phyloP scores from a whole-genome alignment of 208 protist genomes.

The Trypanosomatidae sp. region DNA sequence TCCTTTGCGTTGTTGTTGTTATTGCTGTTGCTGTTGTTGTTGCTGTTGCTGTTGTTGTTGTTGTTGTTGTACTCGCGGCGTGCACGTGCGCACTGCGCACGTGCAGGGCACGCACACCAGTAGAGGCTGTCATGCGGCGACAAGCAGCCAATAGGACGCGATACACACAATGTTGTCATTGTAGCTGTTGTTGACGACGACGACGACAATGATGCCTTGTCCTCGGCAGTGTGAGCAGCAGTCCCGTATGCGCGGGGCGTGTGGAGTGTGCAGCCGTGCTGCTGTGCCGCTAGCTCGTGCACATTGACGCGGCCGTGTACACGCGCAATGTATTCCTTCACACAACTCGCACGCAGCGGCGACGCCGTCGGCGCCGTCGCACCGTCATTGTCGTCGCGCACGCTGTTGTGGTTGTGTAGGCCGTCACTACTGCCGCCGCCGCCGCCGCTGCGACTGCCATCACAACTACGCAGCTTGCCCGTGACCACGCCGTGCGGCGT shows the following conservation, averaged over 20 bases:
- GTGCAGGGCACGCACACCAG: slow-evolving; percentile 26
- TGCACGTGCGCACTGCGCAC: neutral
- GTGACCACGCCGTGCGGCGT: neutral
- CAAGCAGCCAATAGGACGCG: slow-evolving; percentile 44
- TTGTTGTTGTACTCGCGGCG: neutral
- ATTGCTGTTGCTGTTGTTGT: neutral
- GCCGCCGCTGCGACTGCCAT: neutral
- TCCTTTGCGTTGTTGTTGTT: neutral
- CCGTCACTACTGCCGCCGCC: neutral
- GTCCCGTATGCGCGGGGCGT: neutral
- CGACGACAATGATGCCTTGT: no score
- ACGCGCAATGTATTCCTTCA: slow-evolving; percentile 45
- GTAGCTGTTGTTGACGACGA: no score
- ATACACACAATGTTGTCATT: slow-evolving; percentile 7
- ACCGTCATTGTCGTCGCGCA: no score
- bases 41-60: neutral
- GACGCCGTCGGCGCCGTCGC: no score
- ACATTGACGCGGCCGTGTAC: slow-evolving; percentile 38
- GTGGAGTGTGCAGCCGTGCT: slow-evolving; percentile 21
- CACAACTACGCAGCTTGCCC: neutral
- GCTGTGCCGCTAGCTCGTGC: slow-evolving; percentile 9
- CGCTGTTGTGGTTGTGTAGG: no score
- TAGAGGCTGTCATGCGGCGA: slow-evolving; percentile 57
- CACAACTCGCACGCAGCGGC: no score
- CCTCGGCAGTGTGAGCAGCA: no score